Evolutionary conservation across 2,329 filamentous ascomycete genomes (phyloP).

Genomic region (Colletotrichum shisoi): DNA sequence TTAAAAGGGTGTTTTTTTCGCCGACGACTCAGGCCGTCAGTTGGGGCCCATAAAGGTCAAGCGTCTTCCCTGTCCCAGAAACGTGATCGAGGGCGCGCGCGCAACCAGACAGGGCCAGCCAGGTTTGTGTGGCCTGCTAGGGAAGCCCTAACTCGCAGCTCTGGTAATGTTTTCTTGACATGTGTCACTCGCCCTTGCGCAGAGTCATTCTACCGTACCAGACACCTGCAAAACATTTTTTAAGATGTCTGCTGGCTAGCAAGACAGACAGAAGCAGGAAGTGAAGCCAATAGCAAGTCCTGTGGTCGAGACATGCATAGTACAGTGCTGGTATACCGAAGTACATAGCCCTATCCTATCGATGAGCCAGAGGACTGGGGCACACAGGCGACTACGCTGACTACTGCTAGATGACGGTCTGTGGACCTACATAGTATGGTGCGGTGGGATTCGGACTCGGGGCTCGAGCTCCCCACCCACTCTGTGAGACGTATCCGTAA

Average conservation of each 20-base stretch:
- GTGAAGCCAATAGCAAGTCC: constrained; percentile 5
- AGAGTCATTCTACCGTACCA: constrained; percentile 4
- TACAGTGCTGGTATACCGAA: constrained; percentile 10
- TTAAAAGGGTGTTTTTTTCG: no score
- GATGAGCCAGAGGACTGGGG: constrained; percentile 8
- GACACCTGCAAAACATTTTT: no score
- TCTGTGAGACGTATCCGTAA: constrained; percentile 17
- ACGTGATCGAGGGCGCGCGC: constrained; percentile 15
- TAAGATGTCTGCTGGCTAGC: background rate
- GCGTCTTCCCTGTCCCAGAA: constrained; percentile 31
- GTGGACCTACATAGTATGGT: constrained; percentile 7
- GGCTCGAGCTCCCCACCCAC: constrained; percentile 28
- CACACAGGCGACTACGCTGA: constrained; percentile 1
- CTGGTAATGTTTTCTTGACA: constrained; percentile 25
- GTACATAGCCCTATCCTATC: constrained; percentile 10
- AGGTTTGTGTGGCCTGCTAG: constrained; percentile 4
- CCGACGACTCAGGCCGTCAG: no score
- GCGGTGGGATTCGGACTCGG: constrained; percentile 24
- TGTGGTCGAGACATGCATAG: constrained; percentile 8
- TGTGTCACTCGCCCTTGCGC: constrained; percentile 24
- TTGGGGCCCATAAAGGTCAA: no score
- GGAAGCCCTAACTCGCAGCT: constrained; percentile 21
- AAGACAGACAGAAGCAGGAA: background rate
- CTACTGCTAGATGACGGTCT: constrained; percentile 19
- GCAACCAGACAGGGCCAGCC: constrained; percentile 22